These are phyloP conservation scores for Rubroshorea leprosula DNA, from an alignment of 345 rosid genomes.

Conservation along the genomic window DNA sequence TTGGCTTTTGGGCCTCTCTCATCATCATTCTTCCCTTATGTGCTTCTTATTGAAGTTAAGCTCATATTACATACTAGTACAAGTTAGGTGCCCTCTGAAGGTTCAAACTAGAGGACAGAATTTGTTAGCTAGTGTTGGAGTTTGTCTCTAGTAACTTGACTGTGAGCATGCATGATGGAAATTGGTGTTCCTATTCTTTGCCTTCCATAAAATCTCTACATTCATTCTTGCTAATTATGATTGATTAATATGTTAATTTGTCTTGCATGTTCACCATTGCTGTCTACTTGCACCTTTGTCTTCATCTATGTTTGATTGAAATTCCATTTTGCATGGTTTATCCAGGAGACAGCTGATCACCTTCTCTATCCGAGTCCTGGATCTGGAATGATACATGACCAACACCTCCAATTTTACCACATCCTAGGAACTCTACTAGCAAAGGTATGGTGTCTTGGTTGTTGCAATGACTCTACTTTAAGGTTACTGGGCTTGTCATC, in stretches of 20 bases:
- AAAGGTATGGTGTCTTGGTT: slow-evolving; percentile 47
- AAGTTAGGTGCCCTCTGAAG: too few species aligned
- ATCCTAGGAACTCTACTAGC: slow-evolving; percentile 90
- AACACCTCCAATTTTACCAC: slow-evolving; percentile 92
- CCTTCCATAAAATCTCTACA: background rate
- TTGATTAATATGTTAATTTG: background rate
- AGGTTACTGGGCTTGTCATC: background rate
- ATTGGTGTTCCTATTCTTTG: background rate
- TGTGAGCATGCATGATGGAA: background rate
- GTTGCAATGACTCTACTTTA: background rate
- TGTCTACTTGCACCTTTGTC: background rate
- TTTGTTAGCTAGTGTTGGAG: too few species aligned
- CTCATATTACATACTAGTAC: too few species aligned
- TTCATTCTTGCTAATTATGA: background rate
- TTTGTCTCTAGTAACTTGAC: background rate
- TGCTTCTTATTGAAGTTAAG: too few species aligned
- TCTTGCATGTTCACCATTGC: background rate
- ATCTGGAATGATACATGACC: slow-evolving; percentile 93
- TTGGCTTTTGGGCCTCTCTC: too few species aligned
- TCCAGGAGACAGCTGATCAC: slow-evolving; percentile 95
- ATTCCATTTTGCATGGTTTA: slow-evolving; percentile 21
- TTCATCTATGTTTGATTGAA: background rate
- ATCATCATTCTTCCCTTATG: too few species aligned
- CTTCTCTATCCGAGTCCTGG: slow-evolving; percentile 98
- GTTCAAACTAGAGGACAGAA: too few species aligned